These are phyloP conservation scores for Fomitopsis pulvina DNA, from an alignment of 768 basidiomycete species.

Conservation along the genomic window DNA sequence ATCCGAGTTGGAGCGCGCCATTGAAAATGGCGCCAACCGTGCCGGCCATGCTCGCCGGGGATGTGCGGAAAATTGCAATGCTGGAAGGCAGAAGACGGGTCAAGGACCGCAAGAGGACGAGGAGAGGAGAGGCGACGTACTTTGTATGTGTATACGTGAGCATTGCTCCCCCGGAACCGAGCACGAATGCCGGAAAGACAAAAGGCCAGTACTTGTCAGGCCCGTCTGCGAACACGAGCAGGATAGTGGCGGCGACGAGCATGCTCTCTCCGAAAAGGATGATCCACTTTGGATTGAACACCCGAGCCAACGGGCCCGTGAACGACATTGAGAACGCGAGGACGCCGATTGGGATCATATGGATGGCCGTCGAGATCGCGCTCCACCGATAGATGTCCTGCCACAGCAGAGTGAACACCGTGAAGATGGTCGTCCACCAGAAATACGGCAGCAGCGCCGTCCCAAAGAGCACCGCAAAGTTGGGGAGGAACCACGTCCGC, in stretches of 20 bases:
- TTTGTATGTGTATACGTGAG: conserved; percentile 42
- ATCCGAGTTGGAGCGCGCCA: conserved; percentile 45
- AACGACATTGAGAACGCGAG: conserved; percentile 30
- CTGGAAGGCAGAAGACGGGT: conserved; percentile 18
- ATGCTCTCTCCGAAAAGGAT: conserved; percentile 36
- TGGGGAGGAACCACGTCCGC: conserved; percentile 30
- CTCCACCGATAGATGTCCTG: conserved; percentile 30
- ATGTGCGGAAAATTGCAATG: conserved; percentile 44
- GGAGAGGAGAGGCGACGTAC: conserved; percentile 27
- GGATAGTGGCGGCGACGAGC: conserved; percentile 30
- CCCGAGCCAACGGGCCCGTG: conserved; percentile 32
- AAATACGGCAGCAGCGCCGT: conserved; percentile 31
- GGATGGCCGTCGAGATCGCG: conserved; percentile 32
- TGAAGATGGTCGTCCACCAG: conserved; percentile 33
- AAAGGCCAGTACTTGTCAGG: conserved; percentile 39
- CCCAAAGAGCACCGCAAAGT: conserved; percentile 32
- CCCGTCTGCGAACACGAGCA: conserved; percentile 36
- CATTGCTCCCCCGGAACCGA: conserved; percentile 41
- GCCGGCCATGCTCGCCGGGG: conserved; percentile 43
- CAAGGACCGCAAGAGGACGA: not conserved
- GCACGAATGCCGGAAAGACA: conserved; percentile 42
- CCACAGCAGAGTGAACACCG: conserved; percentile 28
- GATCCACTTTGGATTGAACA: conserved; percentile 35
- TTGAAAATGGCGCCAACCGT: conserved; percentile 53
- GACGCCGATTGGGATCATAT: conserved; percentile 37